phyloP scores from a whole-genome alignment of 176 grass and related monocot genomes.

The Alopecurus myosuroides region DNA sequence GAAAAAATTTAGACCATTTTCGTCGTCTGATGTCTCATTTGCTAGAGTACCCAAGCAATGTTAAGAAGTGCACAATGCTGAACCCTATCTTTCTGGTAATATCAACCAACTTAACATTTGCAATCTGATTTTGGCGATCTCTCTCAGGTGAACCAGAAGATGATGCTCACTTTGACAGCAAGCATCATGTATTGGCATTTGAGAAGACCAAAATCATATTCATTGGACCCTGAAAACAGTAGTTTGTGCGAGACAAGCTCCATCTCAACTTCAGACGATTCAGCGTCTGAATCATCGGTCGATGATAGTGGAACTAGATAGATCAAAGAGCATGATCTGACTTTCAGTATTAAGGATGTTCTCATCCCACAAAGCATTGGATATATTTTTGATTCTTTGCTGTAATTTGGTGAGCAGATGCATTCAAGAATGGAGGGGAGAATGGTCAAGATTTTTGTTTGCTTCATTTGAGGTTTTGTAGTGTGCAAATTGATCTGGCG shows the following conservation, averaged over 20 bases:
- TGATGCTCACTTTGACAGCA: slow-evolving; percentile 88
- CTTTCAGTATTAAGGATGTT: not conserved
- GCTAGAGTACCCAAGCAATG: not conserved
- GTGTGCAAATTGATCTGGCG: slow-evolving; percentile 24
- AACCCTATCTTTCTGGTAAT: not conserved
- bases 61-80: not conserved
- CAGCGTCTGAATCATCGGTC: slow-evolving; percentile 76
- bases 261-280: slow-evolving; percentile 74
- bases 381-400: slow-evolving; percentile 46
- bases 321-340: slow-evolving; percentile 28
- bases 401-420: slow-evolving; percentile 32
- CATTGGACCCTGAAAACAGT: slow-evolving; percentile 56
- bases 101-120: slow-evolving; percentile 1
- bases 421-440: slow-evolving; percentile 14
- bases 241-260: slow-evolving; percentile 70
- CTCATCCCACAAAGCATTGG: not conserved
- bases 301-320: slow-evolving; percentile 64
- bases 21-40: not conserved
- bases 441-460: not conserved
- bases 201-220: slow-evolving; percentile 66
- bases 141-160: slow-evolving; percentile 93
- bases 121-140: not conserved
- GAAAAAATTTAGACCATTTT: not conserved
- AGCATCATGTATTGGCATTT: slow-evolving; percentile 98
- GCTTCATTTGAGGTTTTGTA: slow-evolving; percentile 30